Evolutionary conservation across 495 filamentous ascomycete genomes (phyloP), one percentile per base, ranked within the genome.

Genomic region (Xylaria acuta): DNA sequence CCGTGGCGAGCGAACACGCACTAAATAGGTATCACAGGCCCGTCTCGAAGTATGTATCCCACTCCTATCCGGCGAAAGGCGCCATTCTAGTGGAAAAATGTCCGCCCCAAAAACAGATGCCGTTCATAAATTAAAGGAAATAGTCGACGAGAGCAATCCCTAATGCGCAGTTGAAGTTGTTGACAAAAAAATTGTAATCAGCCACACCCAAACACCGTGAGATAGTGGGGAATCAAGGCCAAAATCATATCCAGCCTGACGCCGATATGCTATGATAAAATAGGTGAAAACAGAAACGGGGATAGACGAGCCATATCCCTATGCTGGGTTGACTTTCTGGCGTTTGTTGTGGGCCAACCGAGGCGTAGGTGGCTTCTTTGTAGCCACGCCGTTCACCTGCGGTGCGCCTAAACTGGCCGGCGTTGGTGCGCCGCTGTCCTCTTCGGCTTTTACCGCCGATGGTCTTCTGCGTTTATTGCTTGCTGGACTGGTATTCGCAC

Each of bases 401-500:
- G 82, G 75, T 3, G 78, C 81, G 0, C 80, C 80, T 8, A 82
- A 75, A 40, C 80, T 78, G 22, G 74, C 79, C 3, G 82, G 84
- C 12, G 84, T 85, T 0, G 84, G 83, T 1, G 82, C 83, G 38
- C 81, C 80, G 47, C 86, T 86, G 22, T 95, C 93, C 22, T 84
- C 88, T 70, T 95, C 94, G 45, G 86, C 83, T 83, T 97, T 96
- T 63, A 95, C 92, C 5, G 89, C 89, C 71, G 93, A 94, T 12
- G 90, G 84, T 51, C 93, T 84, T 69, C 94, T 86, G 70, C 93
- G 89, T 82, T 96, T 95, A 59, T 87, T 90, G 41, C 91, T 89
- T 67, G 91, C 92, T 12, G 94, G 94, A 66, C 94, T 97, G 4
- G 94, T 95, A 77, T 93, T 97, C 8, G 92, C 91, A 74, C 92